Percentiles rank a stretch among this genome's conserved stretches.
phyloP scores from a whole-genome alignment of 176 grass and related monocot species.

The Oryza glumipatula region DNA sequence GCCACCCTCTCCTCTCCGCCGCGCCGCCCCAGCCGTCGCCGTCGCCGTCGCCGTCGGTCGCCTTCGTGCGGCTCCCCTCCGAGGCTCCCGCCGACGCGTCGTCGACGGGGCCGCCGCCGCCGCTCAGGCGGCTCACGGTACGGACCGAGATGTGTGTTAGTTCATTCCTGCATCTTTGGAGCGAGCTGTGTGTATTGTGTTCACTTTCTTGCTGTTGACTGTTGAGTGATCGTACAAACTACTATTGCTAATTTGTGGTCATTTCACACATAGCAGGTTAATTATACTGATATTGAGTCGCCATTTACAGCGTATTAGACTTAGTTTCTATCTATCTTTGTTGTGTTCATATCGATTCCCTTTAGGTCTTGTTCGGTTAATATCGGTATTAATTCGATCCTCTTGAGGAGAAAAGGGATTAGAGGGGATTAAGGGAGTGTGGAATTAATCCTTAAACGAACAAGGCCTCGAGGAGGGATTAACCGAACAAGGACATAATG shows the following conservation, averaged over 20 bases:
- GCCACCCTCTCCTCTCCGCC: slow-evolving; percentile 47
- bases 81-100: slow-evolving; percentile 38
- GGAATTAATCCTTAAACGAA: too few relatives aligned
- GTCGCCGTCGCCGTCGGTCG: slow-evolving; percentile 15
- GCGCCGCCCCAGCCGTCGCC: background rate
- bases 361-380: too few relatives aligned
- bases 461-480: too few relatives aligned
- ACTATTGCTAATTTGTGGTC: background rate
- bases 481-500: too few relatives aligned
- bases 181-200: background rate
- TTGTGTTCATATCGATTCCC: slow-evolving; percentile 8
- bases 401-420: too few relatives aligned
- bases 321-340: background rate
- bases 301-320: background rate
- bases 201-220: background rate
- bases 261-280: background rate
- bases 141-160: background rate
- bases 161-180: background rate
- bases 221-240: background rate
- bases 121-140: slow-evolving; percentile 59
- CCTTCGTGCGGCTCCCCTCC: slow-evolving; percentile 66
- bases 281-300: background rate
- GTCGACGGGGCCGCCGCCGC: background rate
- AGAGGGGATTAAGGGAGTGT: too few relatives aligned
- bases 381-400: too few relatives aligned